Percentiles rank a stretch among this genome's conserved stretches.
Evolutionary conservation across 176 grass and related monocot species (phyloP).

Genomic region (Saccharum officinarum): DNA sequence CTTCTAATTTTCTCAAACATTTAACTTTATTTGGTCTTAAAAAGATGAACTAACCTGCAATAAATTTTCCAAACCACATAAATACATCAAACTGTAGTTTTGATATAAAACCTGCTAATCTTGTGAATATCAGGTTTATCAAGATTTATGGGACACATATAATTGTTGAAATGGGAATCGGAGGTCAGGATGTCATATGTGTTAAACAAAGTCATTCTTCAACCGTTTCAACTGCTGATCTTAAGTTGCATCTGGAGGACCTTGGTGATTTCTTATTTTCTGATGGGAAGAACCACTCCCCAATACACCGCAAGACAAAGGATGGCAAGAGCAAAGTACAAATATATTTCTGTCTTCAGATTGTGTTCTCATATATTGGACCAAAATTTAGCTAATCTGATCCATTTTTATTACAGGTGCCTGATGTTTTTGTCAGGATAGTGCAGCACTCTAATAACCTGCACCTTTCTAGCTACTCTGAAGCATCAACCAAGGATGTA

Average conservation of each 20-base stretch:
- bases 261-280: constrained; percentile 90
- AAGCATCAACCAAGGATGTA: constrained; percentile 93
- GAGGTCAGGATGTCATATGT: constrained; percentile 94
- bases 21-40: neutral
- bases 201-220: constrained; percentile 86
- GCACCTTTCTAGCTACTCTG: constrained; percentile 73
- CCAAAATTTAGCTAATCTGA: constrained; percentile 19
- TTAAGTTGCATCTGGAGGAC: constrained; percentile 92
- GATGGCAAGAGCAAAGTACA: constrained; percentile 82
- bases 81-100: neutral
- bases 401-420: constrained; percentile 68
- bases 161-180: constrained; percentile 85
- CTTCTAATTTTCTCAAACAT: neutral
- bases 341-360: neutral
- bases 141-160: constrained; percentile 92
- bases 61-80: neutral
- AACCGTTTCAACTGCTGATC: constrained; percentile 65
- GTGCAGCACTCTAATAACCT: constrained; percentile 76
- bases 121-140: constrained; percentile 67
- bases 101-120: neutral
- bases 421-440: constrained; percentile 81
- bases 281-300: constrained; percentile 68
- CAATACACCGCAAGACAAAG: constrained; percentile 66
- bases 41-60: neutral
- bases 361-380: neutral